Base-by-base conservation (phyloP, 345 rosid genomes). In the Acer saccharum region DNA sequence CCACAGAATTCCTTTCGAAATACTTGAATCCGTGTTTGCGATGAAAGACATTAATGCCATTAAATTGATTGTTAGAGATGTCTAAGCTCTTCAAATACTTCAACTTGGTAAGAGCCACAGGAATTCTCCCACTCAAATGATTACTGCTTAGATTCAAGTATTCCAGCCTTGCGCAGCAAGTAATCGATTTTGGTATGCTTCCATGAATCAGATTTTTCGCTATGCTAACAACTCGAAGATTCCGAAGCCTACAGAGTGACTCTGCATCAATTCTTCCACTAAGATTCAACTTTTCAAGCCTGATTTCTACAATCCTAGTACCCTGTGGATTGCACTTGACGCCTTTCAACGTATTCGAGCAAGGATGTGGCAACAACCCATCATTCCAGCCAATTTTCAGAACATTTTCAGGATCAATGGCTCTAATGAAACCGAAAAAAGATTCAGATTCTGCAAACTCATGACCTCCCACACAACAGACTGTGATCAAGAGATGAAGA, bases 111-210 rank as follows among this genome's bases (percentile, higher is more conserved):
- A 87, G 78, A 68, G 68, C 80, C 60, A 57, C 13, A 41, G 86
- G 81, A 39, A 83, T 14, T 41, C 41, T 83, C 27, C 90, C 87
- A 20, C 81, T 72, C 81, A 89, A 68, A 21, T 65, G 77, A 77
- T 89, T 89, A 79, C 79, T 32, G 77, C 88, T 87, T 9, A 85
- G 74, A 71, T 87, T 84, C 18, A 89, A 76, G 43, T 78, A 76
- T 32, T 32, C 39, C 39, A 89, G 66, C 63, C 52, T 78, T 66
- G 73, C 66, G 72, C 89, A 89, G 69, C 52, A 23, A 16, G 81
- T 75, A 6, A 89, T 64, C 0, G 90, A 81, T 13, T 32, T 68
- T 12, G 90, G 86, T 64, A 89, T 77, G 17, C 55, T 66, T 71
- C 92, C 92, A 1, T 5, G 78, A 68, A 85, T 79, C 17, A 27